Base-by-base conservation (phyloP, 305 asterid genomes). In the Coffea humblotiana region DNA sequence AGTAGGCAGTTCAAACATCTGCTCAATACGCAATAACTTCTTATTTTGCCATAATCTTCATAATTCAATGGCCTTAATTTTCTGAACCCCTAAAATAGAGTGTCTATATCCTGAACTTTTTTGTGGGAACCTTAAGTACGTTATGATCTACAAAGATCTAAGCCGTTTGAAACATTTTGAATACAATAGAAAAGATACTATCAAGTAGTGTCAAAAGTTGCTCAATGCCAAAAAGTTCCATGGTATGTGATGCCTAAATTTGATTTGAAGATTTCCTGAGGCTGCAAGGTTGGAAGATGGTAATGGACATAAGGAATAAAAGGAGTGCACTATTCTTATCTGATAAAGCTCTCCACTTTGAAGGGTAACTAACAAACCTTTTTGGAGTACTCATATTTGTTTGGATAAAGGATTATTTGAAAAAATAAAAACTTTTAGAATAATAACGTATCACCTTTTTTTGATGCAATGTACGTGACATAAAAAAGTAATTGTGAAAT, bases 301-400 rank as follows among this genome's bases (percentile, higher is more conserved):
- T 10, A 49, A 67, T 65, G 35, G 61, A 65, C 63, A 56, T 18
- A 66, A 43, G 71, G 66, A 71, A 82, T 77, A 82, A 81, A 67
- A 82, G 52, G 65, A 48, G n/a, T 51, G 63, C 49, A 21, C n/a
- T 68, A 68, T 35, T 47, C 43, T 40, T 58, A 76, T 58, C 64
- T 66, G 27, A 29, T 45, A 66, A 74, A 80, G 77, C 71, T 69
- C 49, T 58, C 73, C 77, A 75, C 77, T 43, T 76, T 23, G 77
- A 43, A 73, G 60, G 80, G 77, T 76, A 81, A 23, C 25, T 35
- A 56, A 25, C n/a, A 69, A 65, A 16, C 61, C 67, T 49, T 51
- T 65, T 35, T 61, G 37, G 3, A 69, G 27, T 2, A 64, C 23
- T 40, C 43, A 40, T 40, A 5, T 40, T 40, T 40, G 43, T 40